These are phyloP conservation scores for Ganoderma multipileum DNA, from an alignment of 1,284 basidiomycete genomes.

Conservation along the genomic window DNA sequence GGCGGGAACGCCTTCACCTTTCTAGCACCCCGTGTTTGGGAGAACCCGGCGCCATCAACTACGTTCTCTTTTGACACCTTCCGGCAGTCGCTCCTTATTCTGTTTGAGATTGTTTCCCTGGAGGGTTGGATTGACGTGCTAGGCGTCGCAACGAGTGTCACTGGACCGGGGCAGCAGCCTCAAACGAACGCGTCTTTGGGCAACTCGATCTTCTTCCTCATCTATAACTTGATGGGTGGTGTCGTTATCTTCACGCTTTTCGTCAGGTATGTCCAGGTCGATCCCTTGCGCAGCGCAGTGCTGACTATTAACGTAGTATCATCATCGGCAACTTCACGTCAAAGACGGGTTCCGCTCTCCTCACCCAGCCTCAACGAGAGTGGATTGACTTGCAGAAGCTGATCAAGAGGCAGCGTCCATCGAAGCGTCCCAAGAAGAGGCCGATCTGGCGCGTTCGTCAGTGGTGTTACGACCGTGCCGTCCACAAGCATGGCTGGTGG, in stretches of 20 bases:
- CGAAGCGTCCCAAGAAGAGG: conserved; percentile 74
- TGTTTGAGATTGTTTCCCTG: conserved; percentile 96
- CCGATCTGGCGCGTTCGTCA: conserved; percentile 65
- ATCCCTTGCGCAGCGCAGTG: not conserved
- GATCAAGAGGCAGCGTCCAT: conserved; percentile 88
- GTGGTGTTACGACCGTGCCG: conserved; percentile 95
- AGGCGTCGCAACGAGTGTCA: conserved; percentile 83
- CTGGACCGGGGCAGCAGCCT: conserved; percentile 74
- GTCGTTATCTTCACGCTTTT: conserved; percentile 91
- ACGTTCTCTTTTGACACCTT: conserved; percentile 94
- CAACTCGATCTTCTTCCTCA: conserved; percentile 92
- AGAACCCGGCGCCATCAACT: conserved; percentile 85
- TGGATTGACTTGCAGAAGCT: conserved; percentile 96
- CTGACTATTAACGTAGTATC: conserved; percentile 60
- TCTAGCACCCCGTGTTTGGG: conserved; percentile 87
- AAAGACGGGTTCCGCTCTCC: conserved; percentile 83
- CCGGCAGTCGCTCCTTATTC: conserved; percentile 84
- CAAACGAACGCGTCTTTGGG: conserved; percentile 73
- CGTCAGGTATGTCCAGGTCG: conserved; percentile 68
- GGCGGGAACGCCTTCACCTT: conserved; percentile 56
- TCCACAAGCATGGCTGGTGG: conserved; percentile 96
- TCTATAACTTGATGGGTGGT: conserved; percentile 93
- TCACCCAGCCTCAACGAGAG: conserved; percentile 90
- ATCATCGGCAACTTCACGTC: conserved; percentile 95
- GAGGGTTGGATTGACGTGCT: conserved; percentile 98